Evolutionary conservation across 306 rosid genomes (phyloP).

Genomic region (Oemleria cerasiformis): DNA sequence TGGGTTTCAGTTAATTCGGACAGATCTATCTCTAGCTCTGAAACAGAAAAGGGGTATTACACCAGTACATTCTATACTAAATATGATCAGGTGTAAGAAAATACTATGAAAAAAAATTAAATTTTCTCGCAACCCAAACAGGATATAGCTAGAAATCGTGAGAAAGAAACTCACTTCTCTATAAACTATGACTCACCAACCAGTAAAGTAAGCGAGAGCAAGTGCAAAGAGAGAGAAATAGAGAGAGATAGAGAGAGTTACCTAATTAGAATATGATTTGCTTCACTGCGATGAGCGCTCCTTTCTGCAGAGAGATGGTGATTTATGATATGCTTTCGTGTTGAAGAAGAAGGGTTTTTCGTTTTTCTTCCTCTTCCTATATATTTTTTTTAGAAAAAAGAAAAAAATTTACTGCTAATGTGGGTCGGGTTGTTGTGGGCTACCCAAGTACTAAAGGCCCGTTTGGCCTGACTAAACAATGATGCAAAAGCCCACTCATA

Average conservation of each 20-base stretch:
- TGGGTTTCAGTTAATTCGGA: not conserved
- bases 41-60: not conserved
- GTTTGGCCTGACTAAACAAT: too few species aligned
- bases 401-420: not conserved
- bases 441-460: not conserved
- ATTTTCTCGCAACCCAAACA: not conserved
- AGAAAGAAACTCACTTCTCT: not conserved
- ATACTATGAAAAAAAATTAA: not conserved
- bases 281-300: not conserved
- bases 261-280: not conserved
- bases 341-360: slow-evolving; percentile 25
- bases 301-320: slow-evolving; percentile 5
- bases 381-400: not conserved
- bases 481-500: not conserved
- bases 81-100: not conserved
- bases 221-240: not conserved
- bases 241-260: not conserved
- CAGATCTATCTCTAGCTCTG: slow-evolving; percentile 12
- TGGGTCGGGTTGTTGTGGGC: slow-evolving; percentile 3
- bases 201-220: not conserved
- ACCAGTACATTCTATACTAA: not conserved
- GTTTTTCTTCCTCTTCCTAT: not conserved
- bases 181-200: not conserved
- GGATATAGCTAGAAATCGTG: not conserved
- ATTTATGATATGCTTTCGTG: slow-evolving; percentile 15